Evolutionary conservation across 208 protist species (phyloP), one percentile per base, ranked within the genome.

Genomic region (Blechomonas ayalai): DNA sequence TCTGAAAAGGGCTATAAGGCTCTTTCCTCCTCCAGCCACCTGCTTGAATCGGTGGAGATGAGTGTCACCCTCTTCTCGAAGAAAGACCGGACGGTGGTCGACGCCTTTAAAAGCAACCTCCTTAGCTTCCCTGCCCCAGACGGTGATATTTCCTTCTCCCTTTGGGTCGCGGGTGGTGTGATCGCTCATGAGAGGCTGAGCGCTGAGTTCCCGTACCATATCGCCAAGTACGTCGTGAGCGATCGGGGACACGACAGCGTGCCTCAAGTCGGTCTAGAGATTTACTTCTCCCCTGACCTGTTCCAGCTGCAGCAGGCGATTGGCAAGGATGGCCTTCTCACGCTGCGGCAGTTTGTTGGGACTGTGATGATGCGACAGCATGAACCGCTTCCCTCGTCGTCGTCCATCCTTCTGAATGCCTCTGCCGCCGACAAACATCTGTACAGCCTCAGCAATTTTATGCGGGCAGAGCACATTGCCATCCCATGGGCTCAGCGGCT

Each of bases 231-330:
- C 54, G 59, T 75, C 2, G 15, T 64, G 0, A 41, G 51, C 7
- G 40, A 60, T 9, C 12, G 33, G 20, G 16, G 24, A 16, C 32
- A 52, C 20, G 29, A 35, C 23, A 19, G 29, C 29, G 45, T 60
- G 13, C 45, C 34, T 0, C 38, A 55, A 37, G 75, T 71, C 2
- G 59, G 64, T 16, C 66, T 92, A 15, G 73, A 92, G 46, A 67
- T 92, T 20, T 92, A 92, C 58, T 92, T 92, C 40, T 92, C 79
- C 1, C 51, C 79, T 0, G 79, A 92, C 31, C 52, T 92, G 15
- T 89, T 82, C 45, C 59, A 83, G 37, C 53, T 89, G 25, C 48
- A 82, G 18, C 58, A 78, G 19, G 50, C 61, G 0, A 31, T 88
- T 39, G 83, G 83, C 28, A 47, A 54, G 7, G 59, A 68, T 40